A percentile compares a stretch with the other conserved stretches of the same genome.
phyloP scores from a whole-genome alignment of 306 rosid species.

The Dicorynia guianensis region DNA sequence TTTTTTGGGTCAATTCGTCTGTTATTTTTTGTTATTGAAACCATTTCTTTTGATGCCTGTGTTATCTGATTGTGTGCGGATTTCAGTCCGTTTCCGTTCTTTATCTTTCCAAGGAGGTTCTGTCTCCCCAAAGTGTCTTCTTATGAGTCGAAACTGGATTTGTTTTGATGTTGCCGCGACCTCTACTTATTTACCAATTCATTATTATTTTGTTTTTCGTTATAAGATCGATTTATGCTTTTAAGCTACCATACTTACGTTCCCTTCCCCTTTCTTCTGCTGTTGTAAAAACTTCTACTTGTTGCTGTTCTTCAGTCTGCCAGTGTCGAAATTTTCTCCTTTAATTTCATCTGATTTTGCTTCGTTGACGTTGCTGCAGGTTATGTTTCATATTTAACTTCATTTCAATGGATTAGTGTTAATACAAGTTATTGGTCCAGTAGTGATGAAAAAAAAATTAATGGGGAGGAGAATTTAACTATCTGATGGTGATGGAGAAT shows the following conservation, averaged over 20 bases:
- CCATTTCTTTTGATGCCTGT: conserved; percentile 28
- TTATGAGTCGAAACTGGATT: conserved; percentile 13
- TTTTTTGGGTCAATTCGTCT: background rate
- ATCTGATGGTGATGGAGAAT: conserved; percentile 56
- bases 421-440: conserved; percentile 32
- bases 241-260: conserved; percentile 20
- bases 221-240: conserved; percentile 33
- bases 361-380: conserved; percentile 39
- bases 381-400: conserved; percentile 33
- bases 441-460: conserved; percentile 42
- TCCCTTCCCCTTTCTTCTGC: conserved; percentile 18
- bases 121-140: conserved; percentile 10
- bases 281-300: conserved; percentile 26
- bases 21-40: conserved; percentile 22
- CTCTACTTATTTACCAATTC: conserved; percentile 21
- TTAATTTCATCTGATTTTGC: conserved; percentile 38
- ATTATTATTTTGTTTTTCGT: background rate
- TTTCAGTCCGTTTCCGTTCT: background rate
- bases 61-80: conserved; percentile 31
- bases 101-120: conserved; percentile 30
- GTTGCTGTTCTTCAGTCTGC: conserved; percentile 30
- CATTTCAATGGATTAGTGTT: conserved; percentile 44
- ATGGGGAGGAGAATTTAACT: conserved; percentile 38
- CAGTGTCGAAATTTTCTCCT: conserved; percentile 25
- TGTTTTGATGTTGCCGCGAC: conserved; percentile 29